Evolutionary conservation across 2,329 filamentous ascomycete species (phyloP), one percentile per base, ranked within the genome.

Genomic region (Phoma herbarum): DNA sequence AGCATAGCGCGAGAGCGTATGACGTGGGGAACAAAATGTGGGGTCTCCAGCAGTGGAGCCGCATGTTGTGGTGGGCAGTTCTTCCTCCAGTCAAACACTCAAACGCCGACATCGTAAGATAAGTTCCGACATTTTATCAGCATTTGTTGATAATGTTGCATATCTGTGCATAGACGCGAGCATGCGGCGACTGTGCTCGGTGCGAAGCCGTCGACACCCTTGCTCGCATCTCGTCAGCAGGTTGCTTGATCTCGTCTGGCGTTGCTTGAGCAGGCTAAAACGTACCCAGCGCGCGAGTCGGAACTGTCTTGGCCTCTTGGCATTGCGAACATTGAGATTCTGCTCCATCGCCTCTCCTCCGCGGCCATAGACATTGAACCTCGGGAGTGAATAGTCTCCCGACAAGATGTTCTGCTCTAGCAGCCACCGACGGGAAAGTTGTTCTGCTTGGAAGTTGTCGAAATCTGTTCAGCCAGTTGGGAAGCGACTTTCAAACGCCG

Each of bases 51-150:
- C 60, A 60, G 63, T 65, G 64, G 65, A 59, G 60, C 59, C 51
- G 59, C 52, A 52, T 44, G 23, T 29, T 44, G 51, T 48, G 51
- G 59, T 35, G 31, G 45, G 39, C 41, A 65, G 55, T 64, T 63
- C 49, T 67, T 64, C 66, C 59, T 65, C 66, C 62, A 67, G 62
- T 68, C 62, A 68, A 62, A 67, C 41, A 25, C 39, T 61, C 66
- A 65, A 55, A 55, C n/a, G 51, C 57, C 57, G 57, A 60, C 46
- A 43, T 54, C n/a, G 56, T 54, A 54, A 46, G 50, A 59, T 18
- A n/a, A 9, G 16, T 50, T 14, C 45, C 50, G 50, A 53, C n/a
- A 9, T 55, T 26, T 37, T 33, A 25, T 47, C 29, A 37, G 41
- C n/a, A 23, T 10, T 29, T 37, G 41, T 47, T 55, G 57, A 51